A percentile compares a stretch with the other conserved stretches of the same genome.
Conservation (phyloP, 177 flowering plant genomes). For the Vitis hybrid region DNA sequence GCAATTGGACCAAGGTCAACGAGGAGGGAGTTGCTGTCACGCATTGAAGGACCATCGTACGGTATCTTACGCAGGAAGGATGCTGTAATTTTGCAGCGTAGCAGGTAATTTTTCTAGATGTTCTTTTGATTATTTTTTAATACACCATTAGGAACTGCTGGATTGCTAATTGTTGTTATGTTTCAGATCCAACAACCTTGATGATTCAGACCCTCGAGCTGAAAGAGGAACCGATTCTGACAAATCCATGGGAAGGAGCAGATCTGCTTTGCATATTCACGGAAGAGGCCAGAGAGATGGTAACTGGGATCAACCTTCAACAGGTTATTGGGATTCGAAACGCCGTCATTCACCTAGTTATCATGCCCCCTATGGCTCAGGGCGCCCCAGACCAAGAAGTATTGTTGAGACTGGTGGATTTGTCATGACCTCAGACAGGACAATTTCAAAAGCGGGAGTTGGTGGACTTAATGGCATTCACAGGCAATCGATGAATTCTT, state of each 20-base stretch:
- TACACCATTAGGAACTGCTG: not conserved
- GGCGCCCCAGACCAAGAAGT: conserved; percentile 29
- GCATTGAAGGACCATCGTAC: conserved; percentile 31
- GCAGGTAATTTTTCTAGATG: conserved; percentile 30
- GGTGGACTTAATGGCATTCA: conserved; percentile 19
- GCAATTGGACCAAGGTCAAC: conserved; percentile 21
- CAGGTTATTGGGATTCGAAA: conserved; percentile 33
- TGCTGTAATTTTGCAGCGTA: conserved; percentile 13
- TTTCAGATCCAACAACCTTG: conserved; percentile 37
- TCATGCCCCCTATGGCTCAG: conserved; percentile 30
- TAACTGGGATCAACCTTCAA: conserved; percentile 32
- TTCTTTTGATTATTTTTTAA: not conserved
- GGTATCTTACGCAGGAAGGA: conserved; percentile 29
- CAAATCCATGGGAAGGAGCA: conserved; percentile 37
- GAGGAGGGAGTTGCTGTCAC: conserved; percentile 32
- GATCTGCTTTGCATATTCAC: conserved; percentile 28
- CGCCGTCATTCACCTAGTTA: conserved; percentile 36
- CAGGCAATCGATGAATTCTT: conserved; percentile 22
- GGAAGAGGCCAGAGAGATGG: conserved; percentile 40
- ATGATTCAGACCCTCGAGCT: conserved; percentile 24
- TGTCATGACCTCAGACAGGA: conserved; percentile 25
- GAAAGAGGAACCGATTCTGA: conserved; percentile 33
- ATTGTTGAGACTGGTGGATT: conserved; percentile 37
- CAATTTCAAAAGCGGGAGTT: conserved; percentile 28
- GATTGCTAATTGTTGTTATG: conserved; percentile 5